A percentile compares a stretch with the other conserved stretches of the same genome.
These are phyloP conservation scores for Ogataea philodendri DNA, from an alignment of 805 yeast species.

Conservation along the genomic window DNA sequence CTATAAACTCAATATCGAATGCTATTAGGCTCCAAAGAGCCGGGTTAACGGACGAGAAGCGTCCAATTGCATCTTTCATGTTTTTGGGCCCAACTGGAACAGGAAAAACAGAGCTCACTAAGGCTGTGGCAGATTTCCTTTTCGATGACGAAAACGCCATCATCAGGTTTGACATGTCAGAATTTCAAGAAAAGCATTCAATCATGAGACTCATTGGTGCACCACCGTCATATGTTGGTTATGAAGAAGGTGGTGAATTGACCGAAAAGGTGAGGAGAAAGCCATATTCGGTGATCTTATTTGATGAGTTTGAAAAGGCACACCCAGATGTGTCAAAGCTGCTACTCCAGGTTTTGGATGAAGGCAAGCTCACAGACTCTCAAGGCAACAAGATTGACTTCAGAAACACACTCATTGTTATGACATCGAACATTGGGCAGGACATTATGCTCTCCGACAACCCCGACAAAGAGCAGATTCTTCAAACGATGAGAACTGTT, in stretches of 20 bases:
- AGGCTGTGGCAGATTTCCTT: constrained; percentile 85
- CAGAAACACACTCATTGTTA: constrained; percentile 89
- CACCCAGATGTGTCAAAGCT: constrained; percentile 94
- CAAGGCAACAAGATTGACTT: constrained; percentile 94
- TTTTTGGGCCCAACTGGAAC: constrained; percentile 98
- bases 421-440: constrained; percentile 97
- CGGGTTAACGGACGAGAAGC: constrained; percentile 87
- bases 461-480: constrained; percentile 57
- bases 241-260: constrained; percentile 93
- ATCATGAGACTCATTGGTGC: constrained; percentile 92
- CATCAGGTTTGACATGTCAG: constrained; percentile 95
- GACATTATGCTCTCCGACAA: constrained; percentile 74
- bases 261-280: constrained; percentile 95
- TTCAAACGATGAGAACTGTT: constrained; percentile 62
- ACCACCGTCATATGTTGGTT: constrained; percentile 97
- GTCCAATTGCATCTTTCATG: constrained; percentile 96
- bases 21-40: constrained; percentile 97
- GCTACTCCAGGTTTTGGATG: constrained; percentile 88
- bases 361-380: constrained; percentile 91
- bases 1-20: constrained; percentile 83
- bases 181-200: constrained; percentile 92
- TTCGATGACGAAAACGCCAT: constrained; percentile 88
- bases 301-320: constrained; percentile 97
- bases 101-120: constrained; percentile 95
- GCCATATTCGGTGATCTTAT: constrained; percentile 88